These are phyloP conservation scores for Hanseniaspora hatyaiensis DNA, from an alignment of 805 yeast species.

Conservation along the genomic window DNA sequence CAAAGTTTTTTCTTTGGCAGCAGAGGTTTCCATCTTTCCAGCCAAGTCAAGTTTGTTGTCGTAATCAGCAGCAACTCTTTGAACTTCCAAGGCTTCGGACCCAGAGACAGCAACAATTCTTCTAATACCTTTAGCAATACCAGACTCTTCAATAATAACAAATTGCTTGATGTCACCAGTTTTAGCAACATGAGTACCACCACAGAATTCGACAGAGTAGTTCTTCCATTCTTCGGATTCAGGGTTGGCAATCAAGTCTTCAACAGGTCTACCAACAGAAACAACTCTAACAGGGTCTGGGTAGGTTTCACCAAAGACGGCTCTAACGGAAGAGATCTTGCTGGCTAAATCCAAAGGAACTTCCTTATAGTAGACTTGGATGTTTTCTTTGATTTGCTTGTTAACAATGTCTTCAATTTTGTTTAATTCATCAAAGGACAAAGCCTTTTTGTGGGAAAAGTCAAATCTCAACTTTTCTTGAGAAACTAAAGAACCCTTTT, in stretches of 20 bases:
- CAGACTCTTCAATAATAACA: conserved; percentile 83
- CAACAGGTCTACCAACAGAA: conserved; percentile 84
- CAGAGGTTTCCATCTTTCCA: conserved; percentile 55
- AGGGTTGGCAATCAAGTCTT: conserved; percentile 65
- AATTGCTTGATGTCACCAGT: conserved; percentile 89
- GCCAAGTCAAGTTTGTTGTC: conserved; percentile 48
- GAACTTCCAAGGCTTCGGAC: conserved; percentile 77
- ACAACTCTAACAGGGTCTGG: conserved; percentile 99
- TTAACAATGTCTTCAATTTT: conserved; percentile 67
- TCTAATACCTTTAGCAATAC: conserved; percentile 97
- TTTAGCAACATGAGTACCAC: conserved; percentile 93
- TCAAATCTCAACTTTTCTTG: conserved; percentile 93
- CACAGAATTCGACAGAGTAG: conserved; percentile 89
- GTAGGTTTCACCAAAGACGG: conserved; percentile 96
- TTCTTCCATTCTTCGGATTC: conserved; percentile 60
- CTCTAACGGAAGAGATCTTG: conserved; percentile 75
- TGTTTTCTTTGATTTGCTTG: conserved; percentile 56
- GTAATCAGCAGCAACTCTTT: conserved; percentile 68
- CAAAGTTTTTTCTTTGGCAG: conserved; percentile 65
- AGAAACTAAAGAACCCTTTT: conserved; percentile 92
- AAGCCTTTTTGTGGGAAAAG: conserved; percentile 83
- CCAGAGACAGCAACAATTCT: conserved; percentile 97
- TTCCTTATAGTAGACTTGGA: conserved; percentile 69
- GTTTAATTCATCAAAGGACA: conserved; percentile 57
- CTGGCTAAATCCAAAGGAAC: conserved; percentile 65